Evolutionary conservation across 257 asterid species (phyloP).

Genomic region (Nicotiana sylvestris): DNA sequence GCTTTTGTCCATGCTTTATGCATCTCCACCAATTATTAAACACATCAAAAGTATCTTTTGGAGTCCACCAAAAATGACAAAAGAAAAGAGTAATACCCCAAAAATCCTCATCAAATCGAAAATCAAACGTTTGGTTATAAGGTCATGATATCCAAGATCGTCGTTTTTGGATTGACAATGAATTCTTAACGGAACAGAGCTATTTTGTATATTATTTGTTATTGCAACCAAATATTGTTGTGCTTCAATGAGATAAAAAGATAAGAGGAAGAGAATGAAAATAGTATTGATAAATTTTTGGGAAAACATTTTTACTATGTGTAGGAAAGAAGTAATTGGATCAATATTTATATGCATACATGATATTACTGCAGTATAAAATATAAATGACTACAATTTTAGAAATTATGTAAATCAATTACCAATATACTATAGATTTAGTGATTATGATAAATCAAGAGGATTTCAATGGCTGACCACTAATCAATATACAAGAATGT

Average conservation of each 20-base stretch:
- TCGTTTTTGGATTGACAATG: background rate
- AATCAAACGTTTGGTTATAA: background rate
- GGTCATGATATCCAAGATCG: background rate
- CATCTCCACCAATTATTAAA: background rate
- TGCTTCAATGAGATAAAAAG: background rate
- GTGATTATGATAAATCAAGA: background rate
- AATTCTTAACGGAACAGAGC: background rate
- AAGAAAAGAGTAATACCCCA: background rate
- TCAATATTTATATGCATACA: too few relatives aligned
- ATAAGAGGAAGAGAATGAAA: background rate
- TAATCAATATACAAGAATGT: background rate
- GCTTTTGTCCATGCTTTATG: background rate
- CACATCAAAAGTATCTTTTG: background rate
- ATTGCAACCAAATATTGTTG: background rate
- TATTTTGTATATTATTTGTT: background rate
- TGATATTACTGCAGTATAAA: too few relatives aligned
- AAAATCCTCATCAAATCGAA: background rate
- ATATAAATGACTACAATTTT: background rate
- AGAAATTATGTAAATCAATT: background rate
- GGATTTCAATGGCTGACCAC: background rate
- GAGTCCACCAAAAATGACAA: slow-evolving; percentile 8
- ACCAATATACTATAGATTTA: background rate
- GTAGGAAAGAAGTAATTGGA: too few relatives aligned
- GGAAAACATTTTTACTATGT: too few relatives aligned
- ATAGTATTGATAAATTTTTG: too few relatives aligned